These are phyloP conservation scores for Chrysoporthe cubensis DNA, from an alignment of 2,329 filamentous ascomycete genomes.

Conservation along the genomic window DNA sequence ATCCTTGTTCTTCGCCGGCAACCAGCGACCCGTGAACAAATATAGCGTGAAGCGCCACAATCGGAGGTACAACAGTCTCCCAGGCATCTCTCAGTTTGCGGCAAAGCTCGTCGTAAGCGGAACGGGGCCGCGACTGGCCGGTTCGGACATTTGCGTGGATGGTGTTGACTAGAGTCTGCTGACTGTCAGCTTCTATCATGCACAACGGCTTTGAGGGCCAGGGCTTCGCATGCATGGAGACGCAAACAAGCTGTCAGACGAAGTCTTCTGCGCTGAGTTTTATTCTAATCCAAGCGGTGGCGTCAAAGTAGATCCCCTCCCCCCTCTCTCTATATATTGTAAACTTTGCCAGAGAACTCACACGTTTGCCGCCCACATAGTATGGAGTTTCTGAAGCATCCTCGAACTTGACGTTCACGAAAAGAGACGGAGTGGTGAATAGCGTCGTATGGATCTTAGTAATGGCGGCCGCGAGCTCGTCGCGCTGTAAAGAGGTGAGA, in stretches of 20 bases:
- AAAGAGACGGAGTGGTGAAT: slow-evolving; percentile 17
- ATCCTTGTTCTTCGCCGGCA: too few species aligned
- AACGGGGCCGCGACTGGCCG: slow-evolving; percentile 7
- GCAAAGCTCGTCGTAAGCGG: neutral
- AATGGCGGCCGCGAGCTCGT: slow-evolving; percentile 19
- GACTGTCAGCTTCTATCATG: neutral
- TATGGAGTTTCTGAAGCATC: slow-evolving; percentile 1
- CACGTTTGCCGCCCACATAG: slow-evolving; percentile 17
- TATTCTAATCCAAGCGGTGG: neutral
- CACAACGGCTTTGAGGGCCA: neutral
- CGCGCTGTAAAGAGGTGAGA: slow-evolving; percentile 10
- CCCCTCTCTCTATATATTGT: too few species aligned
- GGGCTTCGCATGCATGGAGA: neutral
- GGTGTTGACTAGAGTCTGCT: slow-evolving; percentile 6
- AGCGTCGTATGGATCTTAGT: slow-evolving; percentile 16
- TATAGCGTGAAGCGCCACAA: too few species aligned
- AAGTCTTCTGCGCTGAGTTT: too few species aligned
- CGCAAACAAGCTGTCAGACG: neutral
- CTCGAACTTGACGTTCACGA: slow-evolving; percentile 18
- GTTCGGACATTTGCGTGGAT: slow-evolving; percentile 11
- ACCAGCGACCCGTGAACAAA: too few species aligned
- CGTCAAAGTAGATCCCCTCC: neutral
- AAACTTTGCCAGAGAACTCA: neutral
- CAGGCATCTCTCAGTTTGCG: too few species aligned
- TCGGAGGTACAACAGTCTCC: too few species aligned